Evolutionary conservation across 805 yeast species (phyloP), one percentile per base, ranked within the genome.

Genomic region (Candida nemodendra): DNA sequence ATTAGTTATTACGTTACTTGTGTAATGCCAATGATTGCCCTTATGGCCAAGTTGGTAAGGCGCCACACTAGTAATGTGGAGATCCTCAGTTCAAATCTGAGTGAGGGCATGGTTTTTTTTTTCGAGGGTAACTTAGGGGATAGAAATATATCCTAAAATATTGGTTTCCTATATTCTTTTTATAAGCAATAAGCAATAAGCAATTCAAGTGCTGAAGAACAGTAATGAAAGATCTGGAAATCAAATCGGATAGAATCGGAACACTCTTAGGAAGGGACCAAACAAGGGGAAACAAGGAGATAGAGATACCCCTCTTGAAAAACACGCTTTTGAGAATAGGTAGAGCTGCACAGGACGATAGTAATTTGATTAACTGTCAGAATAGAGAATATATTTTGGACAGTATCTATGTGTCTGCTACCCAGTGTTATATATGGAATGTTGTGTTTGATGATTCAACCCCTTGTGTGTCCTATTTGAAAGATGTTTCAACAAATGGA

Each of bases 401-500:
- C 3, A 64, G 71, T 42, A 61, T 65, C 0, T 59, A 66, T 2
- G 56, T 77, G 2, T 76, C 82, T 0, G 48, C 64, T 2, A 38
- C 60, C 0, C 84, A 79, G 48, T 77, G 76, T 4, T 50, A 43
- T 22, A 45, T 59, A 2, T 57, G 64, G 64, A 15, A 40, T 7
- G 32, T 54, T 18, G 61, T 69, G 28, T 79, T 79, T 51, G 82
- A 78, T 50, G 67, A 66, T 0, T 58, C 61, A 4, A 65, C 71
- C 5, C 50, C 65, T 1, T 76, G 79, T 0, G 43, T 76, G 42
- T 64, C 71, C 13, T 79, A 78, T 47, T 44, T 78, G 9, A 69
- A 69, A 38, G 83, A 77, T 44, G 36, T 45, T 0, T 76, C 83
- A 0, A 51, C 69, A 17, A 79, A 79, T 58, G 82, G 82, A 2